These are phyloP conservation scores for Neoconidiobolus thromboides DNA, from an alignment of 371 early-diverging fungal genomes.

Conservation along the genomic window DNA sequence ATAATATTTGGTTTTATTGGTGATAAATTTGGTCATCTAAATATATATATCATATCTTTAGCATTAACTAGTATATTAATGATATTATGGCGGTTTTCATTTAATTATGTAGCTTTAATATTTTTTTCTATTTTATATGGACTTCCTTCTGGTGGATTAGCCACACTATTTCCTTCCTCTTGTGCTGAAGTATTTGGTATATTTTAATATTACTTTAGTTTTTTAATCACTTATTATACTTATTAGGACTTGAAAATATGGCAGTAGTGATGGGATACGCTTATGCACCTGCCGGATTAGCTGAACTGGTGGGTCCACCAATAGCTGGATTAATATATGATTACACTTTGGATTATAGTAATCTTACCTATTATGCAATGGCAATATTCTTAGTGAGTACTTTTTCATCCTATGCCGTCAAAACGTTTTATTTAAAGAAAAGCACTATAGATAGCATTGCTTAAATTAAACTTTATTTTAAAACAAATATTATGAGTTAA, in stretches of 20 bases:
- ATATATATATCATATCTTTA: slow-evolving; percentile 21
- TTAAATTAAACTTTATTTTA: too few species aligned
- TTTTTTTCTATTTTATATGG: slow-evolving; percentile 34
- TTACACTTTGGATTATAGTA: neutral
- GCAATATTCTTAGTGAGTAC: neutral
- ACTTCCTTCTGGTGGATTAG: slow-evolving; percentile 32
- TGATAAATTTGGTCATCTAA: slow-evolving; percentile 33
- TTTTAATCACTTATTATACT: too few species aligned
- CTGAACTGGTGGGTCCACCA: neutral
- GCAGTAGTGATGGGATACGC: neutral
- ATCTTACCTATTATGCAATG: neutral
- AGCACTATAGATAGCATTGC: too few species aligned
- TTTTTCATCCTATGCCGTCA: too few species aligned
- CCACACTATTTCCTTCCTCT: slow-evolving; percentile 20
- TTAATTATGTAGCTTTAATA: slow-evolving; percentile 19
- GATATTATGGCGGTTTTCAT: slow-evolving; percentile 37
- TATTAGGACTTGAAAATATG: neutral
- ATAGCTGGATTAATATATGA: neutral
- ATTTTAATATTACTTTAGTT: too few species aligned
- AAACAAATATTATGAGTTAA: too few species aligned
- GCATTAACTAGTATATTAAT: slow-evolving; percentile 19
- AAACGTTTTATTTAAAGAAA: too few species aligned
- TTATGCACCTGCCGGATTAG: neutral
- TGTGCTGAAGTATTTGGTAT: slow-evolving; percentile 21
- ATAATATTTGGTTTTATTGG: slow-evolving; percentile 23